phyloP scores from a whole-genome alignment of 2,329 filamentous ascomycete species.

The Hortaea werneckii region DNA sequence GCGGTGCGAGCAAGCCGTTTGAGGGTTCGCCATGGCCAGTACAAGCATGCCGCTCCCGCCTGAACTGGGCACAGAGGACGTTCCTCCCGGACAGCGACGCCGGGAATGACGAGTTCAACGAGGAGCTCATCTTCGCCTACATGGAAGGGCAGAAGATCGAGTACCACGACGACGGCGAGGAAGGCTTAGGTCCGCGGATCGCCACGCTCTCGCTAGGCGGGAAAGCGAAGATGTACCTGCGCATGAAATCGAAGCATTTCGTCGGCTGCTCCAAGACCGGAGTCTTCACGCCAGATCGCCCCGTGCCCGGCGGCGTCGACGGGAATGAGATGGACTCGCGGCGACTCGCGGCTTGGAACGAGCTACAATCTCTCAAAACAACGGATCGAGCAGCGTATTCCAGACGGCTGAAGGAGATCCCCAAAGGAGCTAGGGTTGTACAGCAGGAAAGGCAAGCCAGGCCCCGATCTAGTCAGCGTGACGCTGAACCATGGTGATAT shows the following conservation, averaged over 20 bases:
- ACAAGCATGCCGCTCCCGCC: slow-evolving; percentile 39
- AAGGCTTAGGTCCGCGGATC: slow-evolving; percentile 51
- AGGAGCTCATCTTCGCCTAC: slow-evolving; percentile 53
- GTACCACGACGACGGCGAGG: slow-evolving; percentile 59
- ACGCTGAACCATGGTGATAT: slow-evolving; percentile 54
- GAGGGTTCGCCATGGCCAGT: slow-evolving; percentile 38
- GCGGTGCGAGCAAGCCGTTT: slow-evolving; percentile 43
- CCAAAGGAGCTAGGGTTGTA: slow-evolving; percentile 29
- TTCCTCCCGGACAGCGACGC: slow-evolving; percentile 25
- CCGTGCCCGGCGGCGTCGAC: slow-evolving; percentile 14
- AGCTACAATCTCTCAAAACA: slow-evolving; percentile 16
- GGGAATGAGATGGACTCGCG: slow-evolving; percentile 21
- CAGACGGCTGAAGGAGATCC: slow-evolving; percentile 22
- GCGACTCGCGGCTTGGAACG: slow-evolving; percentile 24
- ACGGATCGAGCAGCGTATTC: slow-evolving; percentile 16
- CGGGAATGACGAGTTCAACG: slow-evolving; percentile 45
- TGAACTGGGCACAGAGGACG: slow-evolving; percentile 46
- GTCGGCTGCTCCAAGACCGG: slow-evolving; percentile 26
- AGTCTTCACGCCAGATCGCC: slow-evolving; percentile 23
- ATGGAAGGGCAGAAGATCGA: slow-evolving; percentile 51
- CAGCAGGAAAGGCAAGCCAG: slow-evolving; percentile 22
- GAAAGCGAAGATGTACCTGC: slow-evolving; percentile 48
- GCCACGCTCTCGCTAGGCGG: slow-evolving; percentile 52
- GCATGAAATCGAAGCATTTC: slow-evolving; percentile 44
- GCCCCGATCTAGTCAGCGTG: slow-evolving; percentile 32